Conservation (phyloP, 805 yeast genomes). For the Myxozyma neglecta region DNA sequence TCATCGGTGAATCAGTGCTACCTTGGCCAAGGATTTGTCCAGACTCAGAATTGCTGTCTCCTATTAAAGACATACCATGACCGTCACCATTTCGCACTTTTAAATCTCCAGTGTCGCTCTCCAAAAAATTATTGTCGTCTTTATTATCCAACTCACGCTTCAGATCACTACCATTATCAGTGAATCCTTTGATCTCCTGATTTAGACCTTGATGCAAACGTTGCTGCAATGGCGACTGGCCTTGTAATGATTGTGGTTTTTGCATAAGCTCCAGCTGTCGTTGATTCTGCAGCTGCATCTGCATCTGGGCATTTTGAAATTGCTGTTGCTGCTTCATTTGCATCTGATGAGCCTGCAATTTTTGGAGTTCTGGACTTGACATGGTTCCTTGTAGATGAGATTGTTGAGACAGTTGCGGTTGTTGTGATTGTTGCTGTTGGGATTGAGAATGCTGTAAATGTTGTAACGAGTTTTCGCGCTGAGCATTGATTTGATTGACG, state of each 20-base stretch:
- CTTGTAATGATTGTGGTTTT: background rate
- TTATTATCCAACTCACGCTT: background rate
- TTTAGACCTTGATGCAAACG: background rate
- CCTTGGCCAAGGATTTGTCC: background rate
- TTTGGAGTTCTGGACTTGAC: constrained; percentile 19
- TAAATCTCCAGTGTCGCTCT: background rate
- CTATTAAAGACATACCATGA: background rate
- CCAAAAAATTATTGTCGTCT: background rate
- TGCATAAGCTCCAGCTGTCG: constrained; percentile 7
- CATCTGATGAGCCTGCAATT: constrained; percentile 15
- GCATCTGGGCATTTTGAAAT: constrained; percentile 6
- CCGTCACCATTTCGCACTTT: background rate
- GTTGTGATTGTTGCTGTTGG: constrained; percentile 28
- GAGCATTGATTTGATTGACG: constrained; percentile 38
- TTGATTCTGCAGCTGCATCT: constrained; percentile 4
- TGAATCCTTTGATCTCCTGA: background rate
- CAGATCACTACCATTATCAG: background rate
- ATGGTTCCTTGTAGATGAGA: constrained; percentile 26
- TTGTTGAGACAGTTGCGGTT: constrained; percentile 22
- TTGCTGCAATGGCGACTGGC: background rate
- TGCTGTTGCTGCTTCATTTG: constrained; percentile 24
- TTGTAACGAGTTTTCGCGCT: constrained; percentile 34
- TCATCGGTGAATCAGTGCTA: constrained; percentile 3
- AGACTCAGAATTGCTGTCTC: background rate
- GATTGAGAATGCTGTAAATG: constrained; percentile 22